phyloP scores from a whole-genome alignment of 371 early-diverging fungal species.

The Mucor plumbeus region DNA sequence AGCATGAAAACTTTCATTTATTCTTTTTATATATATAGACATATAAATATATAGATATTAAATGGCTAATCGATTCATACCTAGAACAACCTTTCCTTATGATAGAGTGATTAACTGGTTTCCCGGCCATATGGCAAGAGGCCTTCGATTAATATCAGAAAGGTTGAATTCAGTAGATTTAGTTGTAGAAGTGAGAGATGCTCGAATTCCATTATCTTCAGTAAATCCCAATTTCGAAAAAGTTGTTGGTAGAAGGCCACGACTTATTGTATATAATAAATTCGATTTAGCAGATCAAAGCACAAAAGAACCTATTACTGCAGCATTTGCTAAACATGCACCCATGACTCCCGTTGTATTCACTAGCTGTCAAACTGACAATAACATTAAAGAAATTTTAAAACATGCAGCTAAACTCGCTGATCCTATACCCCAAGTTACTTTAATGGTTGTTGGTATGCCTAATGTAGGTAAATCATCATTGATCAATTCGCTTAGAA shows the following conservation, averaged over 20 bases:
- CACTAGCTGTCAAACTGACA: slow-evolving; percentile 70
- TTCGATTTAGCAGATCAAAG: slow-evolving; percentile 81
- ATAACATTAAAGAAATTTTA: slow-evolving; percentile 69
- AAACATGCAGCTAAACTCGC: slow-evolving; percentile 61
- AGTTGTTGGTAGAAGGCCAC: slow-evolving; percentile 64
- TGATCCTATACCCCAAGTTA: slow-evolving; percentile 52
- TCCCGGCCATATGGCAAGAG: slow-evolving; percentile 94
- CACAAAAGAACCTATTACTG: slow-evolving; percentile 44
- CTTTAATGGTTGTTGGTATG: slow-evolving; percentile 91
- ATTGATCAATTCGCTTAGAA: slow-evolving; percentile 85
- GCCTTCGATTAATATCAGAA: slow-evolving; percentile 77
- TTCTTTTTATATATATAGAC: neutral
- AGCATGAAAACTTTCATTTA: neutral
- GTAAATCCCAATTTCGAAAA: slow-evolving; percentile 87
- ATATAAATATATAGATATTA: neutral
- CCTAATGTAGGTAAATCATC: slow-evolving; percentile 97
- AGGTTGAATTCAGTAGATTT: slow-evolving; percentile 80
- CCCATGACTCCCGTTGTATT: slow-evolving; percentile 69
- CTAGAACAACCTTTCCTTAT: slow-evolving; percentile 56
- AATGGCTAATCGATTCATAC: slow-evolving; percentile 33
- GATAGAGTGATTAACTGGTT: slow-evolving; percentile 91
- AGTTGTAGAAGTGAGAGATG: slow-evolving; percentile 93
- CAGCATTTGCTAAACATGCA: slow-evolving; percentile 57
- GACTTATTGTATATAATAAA: slow-evolving; percentile 93
- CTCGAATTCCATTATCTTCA: slow-evolving; percentile 89